phyloP scores from a whole-genome alignment of 305 asterid genomes.

The Fraxinus angustifolia region DNA sequence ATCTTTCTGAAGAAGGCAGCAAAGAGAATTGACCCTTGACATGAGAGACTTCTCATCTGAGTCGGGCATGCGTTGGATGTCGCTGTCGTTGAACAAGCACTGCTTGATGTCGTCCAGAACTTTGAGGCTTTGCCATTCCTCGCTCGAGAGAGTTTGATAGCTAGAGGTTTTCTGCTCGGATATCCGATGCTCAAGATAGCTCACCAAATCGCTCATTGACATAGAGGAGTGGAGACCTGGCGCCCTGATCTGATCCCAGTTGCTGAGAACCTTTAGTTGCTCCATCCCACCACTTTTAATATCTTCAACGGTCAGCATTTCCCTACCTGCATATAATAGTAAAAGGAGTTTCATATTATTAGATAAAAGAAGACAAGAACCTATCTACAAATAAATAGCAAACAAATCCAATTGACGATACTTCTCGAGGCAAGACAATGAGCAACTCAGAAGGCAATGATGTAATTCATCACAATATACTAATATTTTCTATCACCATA shows the following conservation, averaged over 20 bases:
- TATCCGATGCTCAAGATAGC: slow-evolving; percentile 69
- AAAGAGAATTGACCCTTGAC: slow-evolving; percentile 84
- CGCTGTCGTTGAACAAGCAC: slow-evolving; percentile 49
- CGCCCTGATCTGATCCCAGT: slow-evolving; percentile 73
- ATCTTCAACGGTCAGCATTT: slow-evolving; percentile 39
- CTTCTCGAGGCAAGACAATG: background rate
- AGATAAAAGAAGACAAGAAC: background rate
- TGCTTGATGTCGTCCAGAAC: slow-evolving; percentile 62
- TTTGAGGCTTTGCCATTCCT: slow-evolving; percentile 67
- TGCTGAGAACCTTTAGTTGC: slow-evolving; percentile 55
- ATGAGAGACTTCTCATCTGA: slow-evolving; percentile 75
- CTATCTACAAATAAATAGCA: background rate
- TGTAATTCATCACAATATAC: background rate
- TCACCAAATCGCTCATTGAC: slow-evolving; percentile 88
- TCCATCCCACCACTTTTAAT: slow-evolving; percentile 42
- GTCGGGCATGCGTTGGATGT: slow-evolving; percentile 44
- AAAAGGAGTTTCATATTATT: background rate
- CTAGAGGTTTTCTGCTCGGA: slow-evolving; percentile 64
- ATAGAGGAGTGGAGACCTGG: slow-evolving; percentile 74
- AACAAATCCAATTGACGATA: background rate
- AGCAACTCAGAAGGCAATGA: background rate
- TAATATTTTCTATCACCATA: background rate
- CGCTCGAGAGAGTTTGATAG: slow-evolving; percentile 55
- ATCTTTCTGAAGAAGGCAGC: slow-evolving; percentile 91
- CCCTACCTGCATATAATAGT: slow-evolving; percentile 38